phyloP scores from a whole-genome alignment of 2,329 filamentous ascomycete species.

The Nakataea oryzae region DNA sequence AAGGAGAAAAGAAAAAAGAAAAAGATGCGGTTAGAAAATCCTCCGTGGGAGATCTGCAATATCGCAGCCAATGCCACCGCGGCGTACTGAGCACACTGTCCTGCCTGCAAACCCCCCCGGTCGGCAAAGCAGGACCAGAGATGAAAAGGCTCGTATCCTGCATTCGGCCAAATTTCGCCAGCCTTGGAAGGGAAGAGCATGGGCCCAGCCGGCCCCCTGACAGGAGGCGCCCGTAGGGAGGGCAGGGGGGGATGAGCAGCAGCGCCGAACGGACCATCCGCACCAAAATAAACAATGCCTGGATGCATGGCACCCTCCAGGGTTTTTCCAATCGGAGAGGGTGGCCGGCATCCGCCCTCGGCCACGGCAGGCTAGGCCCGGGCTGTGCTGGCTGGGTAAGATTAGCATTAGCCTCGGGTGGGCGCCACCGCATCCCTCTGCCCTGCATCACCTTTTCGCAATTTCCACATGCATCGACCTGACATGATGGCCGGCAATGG shows the following conservation, averaged over 20 bases:
- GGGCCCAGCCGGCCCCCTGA: not conserved
- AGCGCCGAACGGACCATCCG: too few relatives aligned
- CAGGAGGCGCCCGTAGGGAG: too few relatives aligned
- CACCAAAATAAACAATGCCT: not conserved
- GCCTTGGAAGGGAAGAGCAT: not conserved
- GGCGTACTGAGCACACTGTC: not conserved
- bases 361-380: not conserved
- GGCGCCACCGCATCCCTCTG: too few relatives aligned
- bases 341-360: not conserved
- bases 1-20: not conserved
- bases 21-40: not conserved
- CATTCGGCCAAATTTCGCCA: not conserved
- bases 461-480: not conserved
- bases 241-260: not conserved
- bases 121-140: not conserved
- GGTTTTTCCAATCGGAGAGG: not conserved
- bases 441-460: not conserved
- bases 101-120: too few relatives aligned
- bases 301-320: not conserved
- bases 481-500: constrained; percentile 4
- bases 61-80: not conserved
- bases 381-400: not conserved
- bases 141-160: not conserved
- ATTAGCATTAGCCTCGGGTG: not conserved
- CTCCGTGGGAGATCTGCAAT: too few relatives aligned